These are phyloP conservation scores for Rubroboletus satanas DNA, from an alignment of 768 basidiomycete genomes.

Conservation along the genomic window DNA sequence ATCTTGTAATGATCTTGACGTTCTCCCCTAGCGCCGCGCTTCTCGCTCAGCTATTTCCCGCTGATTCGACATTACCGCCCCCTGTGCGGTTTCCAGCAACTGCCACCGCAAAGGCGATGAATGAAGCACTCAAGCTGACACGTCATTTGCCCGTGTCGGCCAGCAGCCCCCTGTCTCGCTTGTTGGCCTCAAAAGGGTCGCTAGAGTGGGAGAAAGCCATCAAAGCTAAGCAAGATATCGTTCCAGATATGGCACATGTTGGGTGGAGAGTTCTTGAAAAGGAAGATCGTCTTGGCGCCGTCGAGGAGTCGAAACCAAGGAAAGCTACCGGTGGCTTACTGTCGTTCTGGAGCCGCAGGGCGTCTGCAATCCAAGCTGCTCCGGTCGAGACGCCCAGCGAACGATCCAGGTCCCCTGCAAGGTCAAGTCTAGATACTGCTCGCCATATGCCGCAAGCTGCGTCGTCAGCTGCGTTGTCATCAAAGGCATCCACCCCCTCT, in stretches of 20 bases:
- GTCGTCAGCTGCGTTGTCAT: constrained; percentile 10
- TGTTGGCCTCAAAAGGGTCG: constrained; percentile 67
- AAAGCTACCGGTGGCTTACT: constrained; percentile 57
- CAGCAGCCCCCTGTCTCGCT: constrained; percentile 65
- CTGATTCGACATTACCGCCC: constrained; percentile 48
- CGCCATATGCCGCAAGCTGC: no score
- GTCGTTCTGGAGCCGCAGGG: constrained; percentile 64
- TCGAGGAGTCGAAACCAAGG: constrained; percentile 42
- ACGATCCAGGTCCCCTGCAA: constrained; percentile 22
- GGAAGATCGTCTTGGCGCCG: constrained; percentile 31
- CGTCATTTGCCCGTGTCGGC: constrained; percentile 52
- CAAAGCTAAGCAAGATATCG: constrained; percentile 46
- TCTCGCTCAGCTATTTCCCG: constrained; percentile 45
- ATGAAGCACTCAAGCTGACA: constrained; percentile 60
- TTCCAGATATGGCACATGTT: constrained; percentile 51
- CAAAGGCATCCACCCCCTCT: constrained; percentile 5
- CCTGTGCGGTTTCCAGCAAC: constrained; percentile 50
- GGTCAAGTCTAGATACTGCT: constrained; percentile 29
- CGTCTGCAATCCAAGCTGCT: constrained; percentile 21
- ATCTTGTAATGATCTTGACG: constrained; percentile 4
- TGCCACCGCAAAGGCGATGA: constrained; percentile 53
- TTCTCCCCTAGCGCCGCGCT: constrained; percentile 36
- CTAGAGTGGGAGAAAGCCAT: constrained; percentile 72
- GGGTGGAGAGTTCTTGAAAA: constrained; percentile 74
- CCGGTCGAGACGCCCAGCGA: constrained; percentile 21